Evolutionary conservation across 306 rosid genomes (phyloP).

Genomic region (Gastrolobium bilobum): DNA sequence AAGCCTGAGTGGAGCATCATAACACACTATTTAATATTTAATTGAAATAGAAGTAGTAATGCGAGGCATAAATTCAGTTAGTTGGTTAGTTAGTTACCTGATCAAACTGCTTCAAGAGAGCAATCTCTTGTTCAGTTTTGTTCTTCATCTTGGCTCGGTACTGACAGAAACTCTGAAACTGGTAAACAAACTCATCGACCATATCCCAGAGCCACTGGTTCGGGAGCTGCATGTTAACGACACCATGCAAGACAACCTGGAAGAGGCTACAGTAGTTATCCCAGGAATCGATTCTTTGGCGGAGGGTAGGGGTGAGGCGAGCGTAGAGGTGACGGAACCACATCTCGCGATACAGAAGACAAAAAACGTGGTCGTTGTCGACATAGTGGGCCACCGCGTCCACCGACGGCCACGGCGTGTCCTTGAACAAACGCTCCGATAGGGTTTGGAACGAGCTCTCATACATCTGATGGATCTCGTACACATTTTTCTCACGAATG

Average conservation of each 20-base stretch:
- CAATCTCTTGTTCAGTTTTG: slow-evolving; percentile 84
- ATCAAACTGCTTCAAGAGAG: slow-evolving; percentile 80
- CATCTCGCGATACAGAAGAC: slow-evolving; percentile 96
- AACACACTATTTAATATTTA: neutral
- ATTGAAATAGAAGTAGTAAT: neutral
- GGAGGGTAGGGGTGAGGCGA: slow-evolving; percentile 83
- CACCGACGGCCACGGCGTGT: slow-evolving; percentile 95
- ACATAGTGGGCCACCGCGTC: slow-evolving; percentile 88
- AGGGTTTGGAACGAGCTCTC: slow-evolving; percentile 86
- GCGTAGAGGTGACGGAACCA: slow-evolving; percentile 99
- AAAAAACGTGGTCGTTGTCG: slow-evolving; percentile 95
- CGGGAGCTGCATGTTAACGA: slow-evolving; percentile 95
- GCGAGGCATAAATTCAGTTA: neutral
- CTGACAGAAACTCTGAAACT: slow-evolving; percentile 98
- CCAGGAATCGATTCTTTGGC: slow-evolving; percentile 96
- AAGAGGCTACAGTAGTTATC: slow-evolving; percentile 93
- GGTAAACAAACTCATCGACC: slow-evolving; percentile 98
- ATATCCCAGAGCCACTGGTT: slow-evolving; percentile 99
- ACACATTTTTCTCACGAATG: slow-evolving; percentile 95
- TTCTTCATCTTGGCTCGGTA: slow-evolving; percentile 93
- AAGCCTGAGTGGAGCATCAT: slow-evolving; percentile 62
- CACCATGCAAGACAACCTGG: slow-evolving; percentile 94
- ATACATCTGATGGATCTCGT: slow-evolving; percentile 97
- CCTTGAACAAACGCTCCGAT: slow-evolving; percentile 92
- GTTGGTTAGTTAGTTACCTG: slow-evolving; percentile 57